Conservation (phyloP, 2,329 filamentous ascomycete genomes). For the Hymenotorrendiella dingleyae region DNA sequence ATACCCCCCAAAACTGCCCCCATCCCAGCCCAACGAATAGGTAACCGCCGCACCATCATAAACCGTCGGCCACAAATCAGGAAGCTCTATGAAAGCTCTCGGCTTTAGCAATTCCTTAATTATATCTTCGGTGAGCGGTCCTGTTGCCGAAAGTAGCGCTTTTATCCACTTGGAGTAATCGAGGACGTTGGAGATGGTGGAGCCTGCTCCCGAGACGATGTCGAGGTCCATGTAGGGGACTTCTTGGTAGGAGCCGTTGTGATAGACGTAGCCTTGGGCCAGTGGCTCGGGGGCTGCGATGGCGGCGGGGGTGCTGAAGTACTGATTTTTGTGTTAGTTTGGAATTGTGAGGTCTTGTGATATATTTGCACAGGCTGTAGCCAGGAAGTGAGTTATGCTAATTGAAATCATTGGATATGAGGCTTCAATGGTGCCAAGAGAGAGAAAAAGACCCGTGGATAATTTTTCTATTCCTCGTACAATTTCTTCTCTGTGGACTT, state of each 20-base stretch:
- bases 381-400: too few relatives aligned
- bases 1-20: slow-evolving; percentile 38
- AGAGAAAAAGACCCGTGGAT: too few relatives aligned
- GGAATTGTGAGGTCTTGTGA: background rate
- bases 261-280: slow-evolving; percentile 38
- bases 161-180: slow-evolving; percentile 49
- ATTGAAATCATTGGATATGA: too few relatives aligned
- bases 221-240: slow-evolving; percentile 25
- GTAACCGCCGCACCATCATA: slow-evolving; percentile 28
- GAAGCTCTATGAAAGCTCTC: slow-evolving; percentile 25
- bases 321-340: slow-evolving; percentile 10
- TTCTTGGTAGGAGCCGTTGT: background rate
- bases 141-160: slow-evolving; percentile 37
- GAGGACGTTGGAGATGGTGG: slow-evolving; percentile 40
- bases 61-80: slow-evolving; percentile 10
- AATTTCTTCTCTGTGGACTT: too few relatives aligned
- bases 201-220: slow-evolving; percentile 38
- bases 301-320: slow-evolving; percentile 23
- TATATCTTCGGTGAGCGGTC: slow-evolving; percentile 31
- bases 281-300: slow-evolving; percentile 26
- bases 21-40: slow-evolving; percentile 38
- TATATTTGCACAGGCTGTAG: too few relatives aligned
- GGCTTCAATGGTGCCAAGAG: too few relatives aligned
- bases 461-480: too few relatives aligned
- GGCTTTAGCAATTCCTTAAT: slow-evolving; percentile 32